Conservation (phyloP, 345 rosid species). For the Melaleuca quinquenervia region DNA sequence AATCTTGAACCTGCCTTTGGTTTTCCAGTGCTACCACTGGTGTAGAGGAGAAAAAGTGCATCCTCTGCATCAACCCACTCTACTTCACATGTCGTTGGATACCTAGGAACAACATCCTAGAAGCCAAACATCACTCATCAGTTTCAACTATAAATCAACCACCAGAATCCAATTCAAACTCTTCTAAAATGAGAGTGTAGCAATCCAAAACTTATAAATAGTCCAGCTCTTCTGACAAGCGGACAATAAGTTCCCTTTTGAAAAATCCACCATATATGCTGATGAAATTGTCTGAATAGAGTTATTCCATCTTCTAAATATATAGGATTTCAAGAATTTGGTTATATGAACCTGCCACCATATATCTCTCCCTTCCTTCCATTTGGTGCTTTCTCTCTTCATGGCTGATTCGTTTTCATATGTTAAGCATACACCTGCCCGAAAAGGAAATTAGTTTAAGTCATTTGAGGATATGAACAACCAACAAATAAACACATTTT, state of each 20-base stretch:
- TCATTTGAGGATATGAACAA: background rate
- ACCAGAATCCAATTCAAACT: background rate
- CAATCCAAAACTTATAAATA: background rate
- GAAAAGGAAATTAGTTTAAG: background rate
- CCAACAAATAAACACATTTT: background rate
- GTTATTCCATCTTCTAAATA: background rate
- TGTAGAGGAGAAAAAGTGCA: slow-evolving; percentile 87
- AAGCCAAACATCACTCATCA: slow-evolving; percentile 4
- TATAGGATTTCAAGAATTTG: background rate
- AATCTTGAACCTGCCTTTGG: slow-evolving; percentile 57
- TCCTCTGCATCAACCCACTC: slow-evolving; percentile 99
- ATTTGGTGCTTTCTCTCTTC: slow-evolving; percentile 68
- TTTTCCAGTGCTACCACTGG: slow-evolving; percentile 99
- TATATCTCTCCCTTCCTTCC: slow-evolving; percentile 79
- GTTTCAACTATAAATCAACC: background rate
- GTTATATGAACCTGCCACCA: slow-evolving; percentile 84
- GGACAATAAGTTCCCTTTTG: background rate
- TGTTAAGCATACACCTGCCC: slow-evolving; percentile 62
- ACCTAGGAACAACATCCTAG: slow-evolving; percentile 76
- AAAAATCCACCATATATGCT: background rate
- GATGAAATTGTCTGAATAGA: background rate
- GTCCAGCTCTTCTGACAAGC: background rate
- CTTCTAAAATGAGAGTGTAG: background rate
- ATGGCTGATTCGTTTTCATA: slow-evolving; percentile 63
- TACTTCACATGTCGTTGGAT: slow-evolving; percentile 71